Base-by-base conservation (phyloP, 2,329 filamentous ascomycete species). In the Myriosclerotinia curreyana region DNA sequence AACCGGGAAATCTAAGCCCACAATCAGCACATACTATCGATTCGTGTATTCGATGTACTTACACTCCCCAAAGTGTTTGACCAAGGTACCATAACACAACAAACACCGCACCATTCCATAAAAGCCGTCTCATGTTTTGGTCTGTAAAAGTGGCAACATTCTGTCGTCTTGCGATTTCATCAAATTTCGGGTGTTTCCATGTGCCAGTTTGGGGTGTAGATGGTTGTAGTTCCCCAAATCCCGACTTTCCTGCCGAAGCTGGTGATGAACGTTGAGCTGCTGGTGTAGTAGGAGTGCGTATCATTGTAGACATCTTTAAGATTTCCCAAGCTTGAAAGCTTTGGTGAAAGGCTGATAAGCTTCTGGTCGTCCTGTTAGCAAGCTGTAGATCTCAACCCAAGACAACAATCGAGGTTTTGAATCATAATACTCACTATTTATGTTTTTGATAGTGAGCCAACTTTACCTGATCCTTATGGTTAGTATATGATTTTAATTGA, bases 141-240 rank as follows among this genome's bases (percentile, higher is more conserved):
- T 93, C 87, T 64, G 87, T 86, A 75, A 98, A 96, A 55, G 83
- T 90, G 17, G 87, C 86, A 25, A 87, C 88, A 75, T 91, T 88
- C 74, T 92, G 90, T 60, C 95, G 87, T 67, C 84, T 84, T 20
- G 90, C 86, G 74, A 99, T 96, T 77, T 98, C 94, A 72, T 92
- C 84, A 69, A 97, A 83, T 68, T 89, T 87, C 42, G 95, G 95
- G 76, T 99, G 95, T 73, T 87, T 86, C 94, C 95, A 99, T 74
- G 88, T 91, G 63, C 94, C 93, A 8, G 91, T 72, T 11, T 61
- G 56, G 20, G 63, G 63, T 20, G 63, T 64, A 17, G 54, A 58
- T 20, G 46, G 62, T 14, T 58, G 62, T 36, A 36, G 36, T 46
- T 44, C 31, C 20, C 46, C 46, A 34, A 64, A 36, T 12, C 46